Base-by-base conservation (phyloP, 768 basidiomycete species). In the Lentinula raphanica region DNA sequence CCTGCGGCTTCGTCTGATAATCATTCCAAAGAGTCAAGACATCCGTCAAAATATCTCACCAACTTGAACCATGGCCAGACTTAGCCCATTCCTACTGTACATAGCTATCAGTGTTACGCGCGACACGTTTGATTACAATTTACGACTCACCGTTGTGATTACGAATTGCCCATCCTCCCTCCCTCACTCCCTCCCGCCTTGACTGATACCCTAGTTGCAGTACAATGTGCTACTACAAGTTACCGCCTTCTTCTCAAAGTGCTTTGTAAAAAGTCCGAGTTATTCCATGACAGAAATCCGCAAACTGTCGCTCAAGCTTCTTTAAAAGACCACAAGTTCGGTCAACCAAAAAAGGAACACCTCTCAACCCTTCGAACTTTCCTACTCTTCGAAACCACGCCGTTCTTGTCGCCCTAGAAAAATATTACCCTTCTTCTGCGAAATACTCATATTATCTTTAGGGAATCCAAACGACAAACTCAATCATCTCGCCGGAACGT, bases 91-190 rank as follows among this genome's bases (percentile, higher is more conserved):
- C 35, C 50, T 50, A 13, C 28, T 42, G 32, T 48, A 27, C 29
- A 48, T 35, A 54, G 44, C 45, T 17, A 53, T 60, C 54, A 59
- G 50, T 59, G 54, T n/a, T 42, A 60, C 38, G 59, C 54, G 59
- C 59, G 54, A 56, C 42, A 60, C 27, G 46, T 48, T n/a, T 54
- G 59, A 54, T 60, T 55, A 54, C 46, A 38, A 44, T 56, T 50
- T 60, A 60, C 54, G 59, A 60, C 59, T 53, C 54, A 60, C 59
- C 59, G 56, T 59, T 59, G 44, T 51, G 44, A 40, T 59, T 39
- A 59, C 59, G 59, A 60, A 60, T 46, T 13, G 28, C 36, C 54
- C 49, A 27, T 31, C 46, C 28, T n/a, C n/a, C 40, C 40, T 42
- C 58, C n/a, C n/a, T n/a, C n/a, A n/a, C n/a, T n/a, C n/a, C 32